These are phyloP conservation scores for Moesziomyces antarcticus DNA, from an alignment of 1,284 basidiomycete genomes.

Conservation along the genomic window DNA sequence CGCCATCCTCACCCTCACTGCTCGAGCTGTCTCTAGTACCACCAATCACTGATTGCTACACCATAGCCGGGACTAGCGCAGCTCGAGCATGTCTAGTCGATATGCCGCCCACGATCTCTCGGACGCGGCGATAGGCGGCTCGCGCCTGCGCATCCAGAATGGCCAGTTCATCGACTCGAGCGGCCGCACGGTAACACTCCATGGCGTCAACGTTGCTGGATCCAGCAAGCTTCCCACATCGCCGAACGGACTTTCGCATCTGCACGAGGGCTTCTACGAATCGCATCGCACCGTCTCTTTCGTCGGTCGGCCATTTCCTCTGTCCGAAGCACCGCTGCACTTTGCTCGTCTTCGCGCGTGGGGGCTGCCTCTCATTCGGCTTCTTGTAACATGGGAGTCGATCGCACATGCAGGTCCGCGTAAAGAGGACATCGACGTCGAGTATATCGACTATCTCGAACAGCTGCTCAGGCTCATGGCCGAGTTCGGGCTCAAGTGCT, in stretches of 20 bases:
- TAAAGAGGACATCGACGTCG: slow-evolving; percentile 75
- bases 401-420: slow-evolving; percentile 80
- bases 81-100: slow-evolving; percentile 10
- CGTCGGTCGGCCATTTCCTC: slow-evolving; percentile 68
- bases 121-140: slow-evolving; percentile 35
- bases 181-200: slow-evolving; percentile 66
- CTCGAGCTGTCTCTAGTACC: too few relatives aligned
- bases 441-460: slow-evolving; percentile 84
- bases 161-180: slow-evolving; percentile 63
- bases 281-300: slow-evolving; percentile 67
- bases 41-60: too few relatives aligned
- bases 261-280: slow-evolving; percentile 56
- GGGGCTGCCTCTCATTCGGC: slow-evolving; percentile 70
- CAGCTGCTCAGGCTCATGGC: slow-evolving; percentile 80
- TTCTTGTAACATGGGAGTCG: slow-evolving; percentile 94
- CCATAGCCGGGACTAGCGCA: not conserved
- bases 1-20: not conserved
- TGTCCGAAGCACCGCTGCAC: slow-evolving; percentile 63
- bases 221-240: slow-evolving; percentile 64
- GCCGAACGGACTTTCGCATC: slow-evolving; percentile 47
- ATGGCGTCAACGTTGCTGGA: slow-evolving; percentile 68
- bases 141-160: slow-evolving; percentile 27
- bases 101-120: slow-evolving; percentile 56
- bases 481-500: slow-evolving; percentile 81
- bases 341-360: slow-evolving; percentile 65